Evolutionary conservation across 169 alveolate species (phyloP), one percentile per base, ranked within the genome.

Genomic region (Plasmodium cynomolgi): DNA sequence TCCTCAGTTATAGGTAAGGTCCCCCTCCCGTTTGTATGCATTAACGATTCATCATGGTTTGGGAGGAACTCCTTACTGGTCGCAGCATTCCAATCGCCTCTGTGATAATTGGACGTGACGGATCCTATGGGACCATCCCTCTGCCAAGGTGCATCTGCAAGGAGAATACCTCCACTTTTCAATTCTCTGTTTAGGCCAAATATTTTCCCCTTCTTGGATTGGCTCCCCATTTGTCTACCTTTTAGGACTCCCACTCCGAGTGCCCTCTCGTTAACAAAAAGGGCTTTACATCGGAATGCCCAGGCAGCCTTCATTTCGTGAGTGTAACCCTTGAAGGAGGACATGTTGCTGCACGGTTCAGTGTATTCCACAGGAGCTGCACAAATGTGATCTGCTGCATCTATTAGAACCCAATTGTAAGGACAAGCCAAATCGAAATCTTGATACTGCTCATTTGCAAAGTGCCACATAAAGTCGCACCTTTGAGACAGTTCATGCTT

Each of bases 321-420:
- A 8, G 94, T 94, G 54, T 91, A 95, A 56, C 91, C 75, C 56
- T 91, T 90, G 72, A 96, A 95, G 88, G 96, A 91, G n/a, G 92
- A 34, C 11, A 96, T 71, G 44, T 94, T 77, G 56, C 91, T 95
- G 34, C 98, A 96, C 33, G 98, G 97, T 7, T 97, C 97, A 86
- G 33, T 29, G 62, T 92, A 92, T 33, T 79, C 83, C 80, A 47
- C 50, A 15, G 95, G 95, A 7, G 95, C 15, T 50, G 31, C 31
- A 77, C 95, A 92, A 15, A 92, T 39, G 44, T 92, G 54, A 2
- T 81, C 80, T 68, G 54, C 92, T 31, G 83, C 29, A 74, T 83
- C 82, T 4, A 82, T 11, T 33, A 92, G 79, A 44, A 34, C 47
- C 95, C 95, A 92, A 47, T 85, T 81, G 39, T 73, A 74, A 44